Evolutionary conservation across 2,329 filamentous ascomycete genomes (phyloP).

Genomic region (Colletotrichum orbiculare): DNA sequence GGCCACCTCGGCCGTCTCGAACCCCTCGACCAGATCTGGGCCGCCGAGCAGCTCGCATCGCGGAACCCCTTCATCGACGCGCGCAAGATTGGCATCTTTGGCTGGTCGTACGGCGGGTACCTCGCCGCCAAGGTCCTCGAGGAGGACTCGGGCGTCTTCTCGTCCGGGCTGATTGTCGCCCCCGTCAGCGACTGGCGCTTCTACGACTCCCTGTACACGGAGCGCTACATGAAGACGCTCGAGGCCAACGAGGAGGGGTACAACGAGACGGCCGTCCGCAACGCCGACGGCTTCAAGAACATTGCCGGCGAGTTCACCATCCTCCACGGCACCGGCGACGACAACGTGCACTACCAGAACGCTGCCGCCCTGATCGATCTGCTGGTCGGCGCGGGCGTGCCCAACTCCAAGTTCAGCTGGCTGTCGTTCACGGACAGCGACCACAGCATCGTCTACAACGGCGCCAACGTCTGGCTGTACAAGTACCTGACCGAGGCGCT

Average conservation of each 20-base stretch:
- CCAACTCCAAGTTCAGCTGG: constrained; percentile 70
- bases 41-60: constrained; percentile 64
- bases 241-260: constrained; percentile 69
- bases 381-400: constrained; percentile 68
- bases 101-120: constrained; percentile 77
- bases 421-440: constrained; percentile 74
- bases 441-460: constrained; percentile 70
- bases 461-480: constrained; percentile 67
- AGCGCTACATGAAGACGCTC: constrained; percentile 77
- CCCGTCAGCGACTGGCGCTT: constrained; percentile 77
- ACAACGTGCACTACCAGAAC: constrained; percentile 80
- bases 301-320: constrained; percentile 70
- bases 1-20: constrained; percentile 72
- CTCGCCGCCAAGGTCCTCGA: constrained; percentile 75
- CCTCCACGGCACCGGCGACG: constrained; percentile 75
- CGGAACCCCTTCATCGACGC: constrained; percentile 66
- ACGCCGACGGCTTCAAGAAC: constrained; percentile 70
- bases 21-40: constrained; percentile 75
- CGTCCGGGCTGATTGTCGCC: constrained; percentile 71
- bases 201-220: constrained; percentile 78
- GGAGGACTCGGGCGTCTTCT: constrained; percentile 68
- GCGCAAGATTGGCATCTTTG: constrained; percentile 73
- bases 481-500: constrained; percentile 70
- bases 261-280: constrained; percentile 67
- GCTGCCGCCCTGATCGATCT: constrained; percentile 70